These are phyloP conservation scores for Prosopis cineraria DNA, from an alignment of 306 rosid species.

Conservation along the genomic window DNA sequence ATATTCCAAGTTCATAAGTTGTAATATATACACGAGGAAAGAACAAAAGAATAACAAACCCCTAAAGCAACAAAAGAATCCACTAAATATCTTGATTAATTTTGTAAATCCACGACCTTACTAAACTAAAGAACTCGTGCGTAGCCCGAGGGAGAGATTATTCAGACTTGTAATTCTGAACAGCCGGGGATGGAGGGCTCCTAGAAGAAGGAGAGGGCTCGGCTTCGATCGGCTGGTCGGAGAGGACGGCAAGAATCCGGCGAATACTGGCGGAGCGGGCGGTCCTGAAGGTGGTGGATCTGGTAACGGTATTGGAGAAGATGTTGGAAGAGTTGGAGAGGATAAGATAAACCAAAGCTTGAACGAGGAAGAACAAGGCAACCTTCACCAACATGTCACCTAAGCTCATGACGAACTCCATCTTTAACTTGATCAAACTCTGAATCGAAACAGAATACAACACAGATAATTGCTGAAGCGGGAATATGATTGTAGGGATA, in stretches of 20 bases:
- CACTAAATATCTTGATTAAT: neutral
- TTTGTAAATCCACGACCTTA: neutral
- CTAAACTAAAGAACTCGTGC: neutral
- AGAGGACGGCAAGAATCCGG: slow-evolving; percentile 61
- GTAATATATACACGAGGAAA: neutral
- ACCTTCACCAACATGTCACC: slow-evolving; percentile 63
- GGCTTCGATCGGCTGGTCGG: slow-evolving; percentile 74
- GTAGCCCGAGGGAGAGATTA: neutral
- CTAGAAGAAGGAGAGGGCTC: slow-evolving; percentile 63
- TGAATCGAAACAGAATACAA: no score
- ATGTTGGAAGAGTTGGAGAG: slow-evolving; percentile 77
- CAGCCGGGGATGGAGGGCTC: slow-evolving; percentile 38
- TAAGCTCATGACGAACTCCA: slow-evolving; percentile 41
- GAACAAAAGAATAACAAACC: slow-evolving; percentile 21
- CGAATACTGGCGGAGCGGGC: slow-evolving; percentile 73
- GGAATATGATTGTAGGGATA: no score
- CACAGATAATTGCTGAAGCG: no score
- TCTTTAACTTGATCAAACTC: neutral
- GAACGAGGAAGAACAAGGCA: slow-evolving; percentile 62
- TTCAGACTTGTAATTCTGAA: slow-evolving; percentile 14
- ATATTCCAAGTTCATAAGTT: slow-evolving; percentile 8
- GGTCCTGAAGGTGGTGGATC: slow-evolving; percentile 64
- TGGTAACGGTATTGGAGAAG: slow-evolving; percentile 58
- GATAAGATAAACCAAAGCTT: slow-evolving; percentile 76
- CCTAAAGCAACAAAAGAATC: neutral